Evolutionary conservation across 768 basidiomycete genomes (phyloP).

Genomic region (Galerina marginata): DNA sequence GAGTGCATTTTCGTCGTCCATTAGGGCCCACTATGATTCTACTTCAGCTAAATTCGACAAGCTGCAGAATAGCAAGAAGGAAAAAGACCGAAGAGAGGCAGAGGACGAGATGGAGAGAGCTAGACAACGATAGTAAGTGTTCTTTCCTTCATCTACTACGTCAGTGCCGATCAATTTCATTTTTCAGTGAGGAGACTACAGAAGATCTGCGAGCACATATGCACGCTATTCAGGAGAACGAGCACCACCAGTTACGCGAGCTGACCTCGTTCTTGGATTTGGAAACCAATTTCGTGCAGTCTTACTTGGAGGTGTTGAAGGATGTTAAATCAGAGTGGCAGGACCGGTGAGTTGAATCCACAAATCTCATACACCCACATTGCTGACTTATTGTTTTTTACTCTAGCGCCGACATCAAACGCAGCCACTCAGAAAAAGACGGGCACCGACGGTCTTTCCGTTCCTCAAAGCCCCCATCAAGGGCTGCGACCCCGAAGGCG

Average conservation of each 20-base stretch:
- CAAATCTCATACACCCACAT: background rate
- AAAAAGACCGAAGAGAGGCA: slow-evolving; percentile 77
- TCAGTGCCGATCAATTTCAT: background rate
- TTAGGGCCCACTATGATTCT: slow-evolving; percentile 79
- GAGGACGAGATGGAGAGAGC: slow-evolving; percentile 82
- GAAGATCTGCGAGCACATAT: slow-evolving; percentile 86
- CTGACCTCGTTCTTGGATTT: slow-evolving; percentile 74
- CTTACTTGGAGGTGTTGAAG: slow-evolving; percentile 74
- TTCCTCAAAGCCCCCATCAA: no score
- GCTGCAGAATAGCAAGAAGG: slow-evolving; percentile 74
- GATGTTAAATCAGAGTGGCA: slow-evolving; percentile 75
- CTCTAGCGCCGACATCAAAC: background rate
- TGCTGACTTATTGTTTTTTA: background rate
- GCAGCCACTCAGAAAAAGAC: background rate
- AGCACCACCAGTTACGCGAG: slow-evolving; percentile 72
- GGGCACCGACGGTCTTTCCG: no score
- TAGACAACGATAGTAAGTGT: slow-evolving; percentile 70
- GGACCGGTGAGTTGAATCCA: slow-evolving; percentile 51
- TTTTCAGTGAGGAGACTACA: slow-evolving; percentile 81
- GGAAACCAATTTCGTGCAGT: slow-evolving; percentile 74
- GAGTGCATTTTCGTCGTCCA: background rate
- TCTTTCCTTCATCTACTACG: background rate
- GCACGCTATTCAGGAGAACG: slow-evolving; percentile 80
- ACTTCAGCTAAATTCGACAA: slow-evolving; percentile 74
- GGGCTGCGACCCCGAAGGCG: background rate